Evolutionary conservation across 2,329 filamentous ascomycete species (phyloP).

Genomic region (Alternaria atra): DNA sequence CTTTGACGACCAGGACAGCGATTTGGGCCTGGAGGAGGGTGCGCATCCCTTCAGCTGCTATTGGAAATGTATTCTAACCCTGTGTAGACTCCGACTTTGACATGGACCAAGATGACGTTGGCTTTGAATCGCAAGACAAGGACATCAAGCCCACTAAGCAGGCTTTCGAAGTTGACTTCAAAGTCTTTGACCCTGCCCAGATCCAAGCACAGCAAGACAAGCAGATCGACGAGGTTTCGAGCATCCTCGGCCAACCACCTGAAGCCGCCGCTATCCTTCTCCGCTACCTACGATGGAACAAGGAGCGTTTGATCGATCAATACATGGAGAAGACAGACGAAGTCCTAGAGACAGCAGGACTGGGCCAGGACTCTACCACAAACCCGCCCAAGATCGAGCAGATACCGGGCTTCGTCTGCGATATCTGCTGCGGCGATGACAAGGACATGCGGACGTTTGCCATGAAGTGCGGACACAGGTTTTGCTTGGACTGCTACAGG

Average conservation of each 20-base stretch:
- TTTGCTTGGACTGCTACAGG: slow-evolving; percentile 89
- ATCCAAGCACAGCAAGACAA: slow-evolving; percentile 86
- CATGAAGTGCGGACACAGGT: slow-evolving; percentile 93
- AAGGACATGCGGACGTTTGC: slow-evolving; percentile 82
- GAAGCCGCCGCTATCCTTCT: slow-evolving; percentile 92
- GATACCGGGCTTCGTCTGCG: slow-evolving; percentile 82
- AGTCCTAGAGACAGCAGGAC: slow-evolving; percentile 83
- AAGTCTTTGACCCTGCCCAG: slow-evolving; percentile 79
- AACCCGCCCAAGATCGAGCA: slow-evolving; percentile 72
- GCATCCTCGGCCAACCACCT: slow-evolving; percentile 86
- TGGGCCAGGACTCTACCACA: slow-evolving; percentile 64
- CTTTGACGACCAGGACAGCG: slow-evolving; percentile 80
- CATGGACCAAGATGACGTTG: slow-evolving; percentile 67
- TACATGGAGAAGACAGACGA: slow-evolving; percentile 91
- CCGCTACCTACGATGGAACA: slow-evolving; percentile 92
- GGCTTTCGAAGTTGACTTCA: slow-evolving; percentile 84
- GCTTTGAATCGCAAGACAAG: slow-evolving; percentile 71
- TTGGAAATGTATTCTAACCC: slow-evolving; percentile 26
- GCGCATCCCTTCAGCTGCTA: slow-evolving; percentile 18
- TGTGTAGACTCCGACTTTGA: slow-evolving; percentile 60
- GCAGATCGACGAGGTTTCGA: slow-evolving; percentile 88
- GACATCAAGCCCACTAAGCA: slow-evolving; percentile 77
- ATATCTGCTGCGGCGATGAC: slow-evolving; percentile 95
- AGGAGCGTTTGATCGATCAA: slow-evolving; percentile 90
- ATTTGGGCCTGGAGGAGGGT: slow-evolving; percentile 62